These are phyloP conservation scores for Tetrahymena thermophila DNA, from an alignment of 73 alveolate species.

Conservation along the genomic window DNA sequence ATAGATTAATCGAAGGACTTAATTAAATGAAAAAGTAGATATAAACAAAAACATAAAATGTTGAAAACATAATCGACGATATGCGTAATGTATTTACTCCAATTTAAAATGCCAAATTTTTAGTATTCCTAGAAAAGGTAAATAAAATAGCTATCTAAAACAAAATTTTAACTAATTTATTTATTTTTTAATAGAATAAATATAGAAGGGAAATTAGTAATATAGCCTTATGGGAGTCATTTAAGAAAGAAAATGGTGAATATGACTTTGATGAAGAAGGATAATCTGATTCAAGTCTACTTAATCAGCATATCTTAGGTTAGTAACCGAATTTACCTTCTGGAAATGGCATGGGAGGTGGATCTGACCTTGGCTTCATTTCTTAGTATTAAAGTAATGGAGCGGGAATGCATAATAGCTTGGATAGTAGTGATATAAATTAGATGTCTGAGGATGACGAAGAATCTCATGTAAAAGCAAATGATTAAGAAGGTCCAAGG, in stretches of 20 bases:
- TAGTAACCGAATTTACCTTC: background rate
- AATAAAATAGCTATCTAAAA: background rate
- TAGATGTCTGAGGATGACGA: background rate
- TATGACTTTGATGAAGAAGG: conserved; percentile 11
- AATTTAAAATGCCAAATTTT: conserved; percentile 13
- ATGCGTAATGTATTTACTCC: conserved; percentile 25
- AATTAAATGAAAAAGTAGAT: conserved; percentile 13
- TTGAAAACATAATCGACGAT: conserved; percentile 29
- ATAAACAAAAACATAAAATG: background rate
- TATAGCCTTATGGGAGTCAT: background rate
- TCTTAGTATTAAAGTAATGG: background rate
- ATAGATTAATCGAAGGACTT: background rate
- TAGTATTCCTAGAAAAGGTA: conserved; percentile 27
- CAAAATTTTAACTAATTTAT: background rate
- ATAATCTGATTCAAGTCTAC: background rate
- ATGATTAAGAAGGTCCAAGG: background rate
- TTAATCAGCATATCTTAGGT: background rate
- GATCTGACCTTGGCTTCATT: background rate
- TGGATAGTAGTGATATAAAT: background rate
- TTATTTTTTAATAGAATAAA: conserved; percentile 9
- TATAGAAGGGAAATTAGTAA: conserved; percentile 14
- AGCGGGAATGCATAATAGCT: background rate
- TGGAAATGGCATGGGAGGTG: background rate
- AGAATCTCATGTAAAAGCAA: background rate
- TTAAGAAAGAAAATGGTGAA: conserved; percentile 7